phyloP scores from a whole-genome alignment of 148 eudicot genomes.

The Gaultheria prostrata region DNA sequence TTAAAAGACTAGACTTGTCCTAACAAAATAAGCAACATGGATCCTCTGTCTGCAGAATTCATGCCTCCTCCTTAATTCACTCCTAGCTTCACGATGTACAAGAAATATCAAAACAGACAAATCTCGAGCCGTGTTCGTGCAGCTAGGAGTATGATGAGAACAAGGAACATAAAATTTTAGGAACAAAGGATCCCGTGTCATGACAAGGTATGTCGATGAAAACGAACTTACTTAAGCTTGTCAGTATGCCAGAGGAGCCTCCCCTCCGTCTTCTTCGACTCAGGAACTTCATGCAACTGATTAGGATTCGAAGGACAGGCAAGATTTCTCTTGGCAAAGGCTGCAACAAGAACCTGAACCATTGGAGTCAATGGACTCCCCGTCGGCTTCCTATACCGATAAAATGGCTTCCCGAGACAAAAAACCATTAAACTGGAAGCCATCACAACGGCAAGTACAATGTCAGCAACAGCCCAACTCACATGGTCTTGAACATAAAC shows the following conservation, averaged over 20 bases:
- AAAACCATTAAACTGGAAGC: slow-evolving; percentile 29
- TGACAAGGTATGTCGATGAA: not conserved
- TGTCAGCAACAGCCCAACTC: slow-evolving; percentile 46
- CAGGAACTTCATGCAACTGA: slow-evolving; percentile 38
- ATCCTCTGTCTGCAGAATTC: not conserved
- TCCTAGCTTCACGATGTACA: not conserved
- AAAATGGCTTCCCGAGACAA: slow-evolving; percentile 37
- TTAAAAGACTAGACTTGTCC: not conserved
- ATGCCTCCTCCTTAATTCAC: not conserved
- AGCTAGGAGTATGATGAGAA: not conserved
- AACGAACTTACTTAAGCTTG: slow-evolving; percentile 37
- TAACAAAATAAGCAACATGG: not conserved
- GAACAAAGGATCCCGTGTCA: not conserved
- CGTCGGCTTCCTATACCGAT: slow-evolving; percentile 33
- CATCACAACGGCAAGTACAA: slow-evolving; percentile 31
- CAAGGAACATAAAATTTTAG: too few relatives aligned
- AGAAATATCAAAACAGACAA: too few relatives aligned
- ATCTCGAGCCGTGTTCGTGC: not conserved
- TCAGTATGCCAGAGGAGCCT: slow-evolving; percentile 53
- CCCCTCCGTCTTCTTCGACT: slow-evolving; percentile 30
- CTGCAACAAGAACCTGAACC: slow-evolving; percentile 52
- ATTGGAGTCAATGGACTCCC: slow-evolving; percentile 54
- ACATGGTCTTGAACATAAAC: slow-evolving; percentile 50
- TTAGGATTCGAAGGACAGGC: slow-evolving; percentile 29
- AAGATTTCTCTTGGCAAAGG: slow-evolving; percentile 39